Evolutionary conservation across 1,139 yeast species (phyloP).

Genomic region (Suhomyces bokatorum): DNA sequence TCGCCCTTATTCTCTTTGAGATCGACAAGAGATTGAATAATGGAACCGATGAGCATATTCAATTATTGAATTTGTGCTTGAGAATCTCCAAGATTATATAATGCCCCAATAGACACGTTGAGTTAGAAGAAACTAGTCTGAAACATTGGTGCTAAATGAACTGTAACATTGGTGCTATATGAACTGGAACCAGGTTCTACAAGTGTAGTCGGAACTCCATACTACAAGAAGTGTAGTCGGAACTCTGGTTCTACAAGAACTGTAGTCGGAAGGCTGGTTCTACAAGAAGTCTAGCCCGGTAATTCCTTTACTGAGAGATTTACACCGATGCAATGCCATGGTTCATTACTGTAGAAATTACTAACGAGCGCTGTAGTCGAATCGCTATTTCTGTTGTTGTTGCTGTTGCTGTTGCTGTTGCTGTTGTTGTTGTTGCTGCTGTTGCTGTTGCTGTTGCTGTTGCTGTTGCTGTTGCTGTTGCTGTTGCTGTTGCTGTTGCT

Average conservation of each 20-base stretch:
- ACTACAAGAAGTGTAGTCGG: no score
- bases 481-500: constrained; percentile 12
- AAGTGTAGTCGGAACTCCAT: no score
- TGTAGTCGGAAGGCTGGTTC: no score
- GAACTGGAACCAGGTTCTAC: no score
- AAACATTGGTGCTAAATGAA: no score
- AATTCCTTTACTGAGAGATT: neutral
- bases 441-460: constrained; percentile 7
- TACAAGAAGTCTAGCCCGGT: neutral
- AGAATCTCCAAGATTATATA: constrained; percentile 47
- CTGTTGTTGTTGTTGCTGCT: constrained; percentile 9
- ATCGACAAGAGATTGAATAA: constrained; percentile 74
- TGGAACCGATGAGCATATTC: constrained; percentile 92
- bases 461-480: constrained; percentile 14
- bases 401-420: constrained; percentile 17
- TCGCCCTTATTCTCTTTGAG: constrained; percentile 67
- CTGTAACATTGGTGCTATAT: no score
- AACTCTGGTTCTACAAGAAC: no score
- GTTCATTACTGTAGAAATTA: neutral
- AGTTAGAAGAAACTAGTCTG: neutral
- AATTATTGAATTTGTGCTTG: constrained; percentile 67
- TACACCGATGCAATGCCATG: neutral
- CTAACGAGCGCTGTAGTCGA: neutral
- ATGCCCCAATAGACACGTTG: neutral
- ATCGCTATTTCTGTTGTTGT: constrained; percentile 16